Evolutionary conservation across 2,329 filamentous ascomycete species (phyloP).

Genomic region (Fusarium beomiforme): DNA sequence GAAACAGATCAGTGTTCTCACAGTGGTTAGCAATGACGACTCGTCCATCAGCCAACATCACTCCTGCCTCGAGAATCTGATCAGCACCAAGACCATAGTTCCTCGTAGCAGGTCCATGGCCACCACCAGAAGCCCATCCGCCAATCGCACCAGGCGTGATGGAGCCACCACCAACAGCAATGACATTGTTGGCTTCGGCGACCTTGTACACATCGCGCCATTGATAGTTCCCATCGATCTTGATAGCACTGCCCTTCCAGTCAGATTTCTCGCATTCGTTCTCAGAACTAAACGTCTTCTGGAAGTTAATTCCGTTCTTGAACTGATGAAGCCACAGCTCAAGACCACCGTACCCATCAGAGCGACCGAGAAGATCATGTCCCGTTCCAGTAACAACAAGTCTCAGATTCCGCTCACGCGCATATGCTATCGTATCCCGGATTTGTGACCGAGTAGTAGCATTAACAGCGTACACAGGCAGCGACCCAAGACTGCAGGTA

Average conservation of each 20-base stretch:
- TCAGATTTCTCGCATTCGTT: background rate
- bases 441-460: constrained; percentile 16
- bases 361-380: constrained; percentile 25
- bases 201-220: constrained; percentile 32
- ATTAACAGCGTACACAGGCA: constrained; percentile 22
- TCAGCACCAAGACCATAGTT: constrained; percentile 29
- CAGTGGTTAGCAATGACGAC: constrained; percentile 22
- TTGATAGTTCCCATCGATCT: constrained; percentile 22
- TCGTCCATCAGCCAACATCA: constrained; percentile 20
- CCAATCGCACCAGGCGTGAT: constrained; percentile 27
- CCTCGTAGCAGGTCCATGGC: constrained; percentile 25
- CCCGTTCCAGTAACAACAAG: constrained; percentile 27
- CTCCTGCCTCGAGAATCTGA: constrained; percentile 25
- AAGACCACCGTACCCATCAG: constrained; percentile 24
- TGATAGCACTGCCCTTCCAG: constrained; percentile 20
- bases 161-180: constrained; percentile 26
- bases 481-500: constrained; percentile 21
- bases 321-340: constrained; percentile 28
- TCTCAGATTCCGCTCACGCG: background rate
- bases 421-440: background rate
- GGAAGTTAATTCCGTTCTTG: constrained; percentile 14
- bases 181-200: constrained; percentile 18
- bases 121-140: constrained; percentile 26
- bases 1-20: constrained; percentile 22
- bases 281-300: background rate